Evolutionary conservation across 2,329 filamentous ascomycete species (phyloP).

Genomic region (Sclerotinia minor): DNA sequence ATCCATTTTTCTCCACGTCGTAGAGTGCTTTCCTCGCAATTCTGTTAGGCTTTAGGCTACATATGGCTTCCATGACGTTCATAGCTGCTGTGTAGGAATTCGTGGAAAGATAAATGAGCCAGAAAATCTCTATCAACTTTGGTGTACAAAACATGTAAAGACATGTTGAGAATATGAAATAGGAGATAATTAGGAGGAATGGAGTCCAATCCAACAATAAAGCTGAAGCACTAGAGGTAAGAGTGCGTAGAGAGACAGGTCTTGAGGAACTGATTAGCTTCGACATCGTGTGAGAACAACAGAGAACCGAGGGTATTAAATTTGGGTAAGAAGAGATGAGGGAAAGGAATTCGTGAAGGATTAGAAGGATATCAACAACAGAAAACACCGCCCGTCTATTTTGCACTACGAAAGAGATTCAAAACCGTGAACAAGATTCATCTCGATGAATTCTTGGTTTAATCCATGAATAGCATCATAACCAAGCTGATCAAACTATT

Average conservation of each 20-base stretch:
- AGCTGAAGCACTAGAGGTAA: conserved; percentile 17
- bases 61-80: conserved; percentile 47
- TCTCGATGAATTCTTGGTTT: neutral
- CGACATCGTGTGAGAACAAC: neutral
- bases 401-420: neutral
- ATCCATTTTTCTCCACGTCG: conserved; percentile 44
- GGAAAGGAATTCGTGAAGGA: neutral
- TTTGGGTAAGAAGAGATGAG: neutral
- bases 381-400: neutral
- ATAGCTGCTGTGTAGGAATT: conserved; percentile 48
- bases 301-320: neutral
- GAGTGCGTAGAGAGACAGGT: neutral
- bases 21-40: conserved; percentile 44
- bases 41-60: conserved; percentile 43
- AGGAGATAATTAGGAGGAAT: conserved; percentile 45
- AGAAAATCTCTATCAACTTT: conserved; percentile 45
- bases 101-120: conserved; percentile 48
- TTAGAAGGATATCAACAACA: neutral
- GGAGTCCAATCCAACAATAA: conserved; percentile 44
- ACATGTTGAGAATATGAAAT: conserved; percentile 46
- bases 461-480: neutral
- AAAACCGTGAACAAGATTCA: neutral
- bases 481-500: conserved; percentile 16
- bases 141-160: conserved; percentile 46
- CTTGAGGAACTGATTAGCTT: neutral